phyloP scores from a whole-genome alignment of 192 early-diverging fungal genomes.

The Mortierella hygrophila region DNA sequence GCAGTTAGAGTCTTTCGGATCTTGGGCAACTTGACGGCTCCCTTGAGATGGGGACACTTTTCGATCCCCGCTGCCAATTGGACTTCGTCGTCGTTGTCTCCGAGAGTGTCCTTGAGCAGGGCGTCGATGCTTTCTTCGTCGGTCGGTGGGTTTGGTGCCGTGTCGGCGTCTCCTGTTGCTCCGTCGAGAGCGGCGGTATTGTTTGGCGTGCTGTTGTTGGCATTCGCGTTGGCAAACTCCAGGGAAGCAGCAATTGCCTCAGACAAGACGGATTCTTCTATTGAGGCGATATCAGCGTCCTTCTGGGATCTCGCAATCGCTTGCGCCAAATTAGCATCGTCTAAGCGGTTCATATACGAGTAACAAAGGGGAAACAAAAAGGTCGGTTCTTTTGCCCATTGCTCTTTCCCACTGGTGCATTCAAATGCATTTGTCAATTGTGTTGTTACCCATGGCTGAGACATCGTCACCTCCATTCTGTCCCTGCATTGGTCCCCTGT shows the following conservation, averaged over 20 bases:
- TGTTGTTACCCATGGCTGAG: background rate
- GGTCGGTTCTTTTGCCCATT: background rate
- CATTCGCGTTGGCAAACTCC: background rate
- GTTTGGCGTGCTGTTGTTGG: background rate
- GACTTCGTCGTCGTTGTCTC: slow-evolving; percentile 6
- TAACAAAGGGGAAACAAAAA: background rate
- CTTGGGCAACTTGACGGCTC: slow-evolving; percentile 20
- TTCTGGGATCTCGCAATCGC: slow-evolving; percentile 11
- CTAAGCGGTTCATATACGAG: background rate
- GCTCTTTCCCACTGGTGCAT: background rate
- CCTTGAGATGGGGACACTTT: slow-evolving; percentile 39
- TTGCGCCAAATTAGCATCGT: slow-evolving; percentile 23
- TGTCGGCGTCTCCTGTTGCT: background rate
- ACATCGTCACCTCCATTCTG: background rate
- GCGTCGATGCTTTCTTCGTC: background rate
- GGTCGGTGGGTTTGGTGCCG: background rate
- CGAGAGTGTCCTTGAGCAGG: background rate
- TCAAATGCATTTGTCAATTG: background rate
- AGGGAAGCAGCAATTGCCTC: slow-evolving; percentile 29
- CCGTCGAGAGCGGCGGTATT: background rate
- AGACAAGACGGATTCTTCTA: slow-evolving; percentile 26
- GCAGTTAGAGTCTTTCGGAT: slow-evolving; percentile 10
- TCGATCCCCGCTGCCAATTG: slow-evolving; percentile 18
- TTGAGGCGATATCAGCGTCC: slow-evolving; percentile 12
- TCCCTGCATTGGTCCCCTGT: background rate